Evolutionary conservation across 192 early-diverging fungal species (phyloP).

Genomic region (Coemansia sp.): DNA sequence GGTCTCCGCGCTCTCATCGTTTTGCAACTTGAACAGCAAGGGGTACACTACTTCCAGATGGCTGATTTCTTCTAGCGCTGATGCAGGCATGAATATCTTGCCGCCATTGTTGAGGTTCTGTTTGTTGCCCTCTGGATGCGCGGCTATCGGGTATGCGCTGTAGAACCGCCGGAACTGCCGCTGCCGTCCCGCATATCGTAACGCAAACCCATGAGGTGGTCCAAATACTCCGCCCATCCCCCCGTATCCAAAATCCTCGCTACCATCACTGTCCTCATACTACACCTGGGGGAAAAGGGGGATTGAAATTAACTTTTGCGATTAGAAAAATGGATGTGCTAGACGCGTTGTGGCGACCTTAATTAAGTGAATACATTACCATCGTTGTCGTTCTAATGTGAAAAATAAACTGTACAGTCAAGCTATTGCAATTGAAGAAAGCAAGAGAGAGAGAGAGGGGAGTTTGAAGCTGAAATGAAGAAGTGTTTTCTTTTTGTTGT

Average conservation of each 20-base stretch:
- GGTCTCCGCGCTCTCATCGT: conserved; percentile 32
- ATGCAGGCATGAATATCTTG: conserved; percentile 54
- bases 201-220: background rate
- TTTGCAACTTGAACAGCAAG: conserved; percentile 85
- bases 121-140: conserved; percentile 36
- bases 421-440: background rate
- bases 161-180: conserved; percentile 39
- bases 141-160: conserved; percentile 45
- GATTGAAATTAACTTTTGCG: background rate
- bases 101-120: conserved; percentile 50
- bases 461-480: too few species aligned
- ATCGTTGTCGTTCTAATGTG: background rate
- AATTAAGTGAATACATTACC: background rate
- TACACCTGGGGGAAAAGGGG: too few species aligned
- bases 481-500: background rate
- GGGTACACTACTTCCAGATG: conserved; percentile 88
- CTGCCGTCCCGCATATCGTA: conserved; percentile 11
- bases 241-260: conserved; percentile 26
- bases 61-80: conserved; percentile 57
- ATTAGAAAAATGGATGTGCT: background rate
- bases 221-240: conserved; percentile 17
- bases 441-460: background rate
- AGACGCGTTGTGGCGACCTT: background rate
- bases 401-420: background rate
- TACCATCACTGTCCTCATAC: conserved; percentile 28